Conservation (phyloP, 345 rosid species). For the Camelina sativa region DNA sequence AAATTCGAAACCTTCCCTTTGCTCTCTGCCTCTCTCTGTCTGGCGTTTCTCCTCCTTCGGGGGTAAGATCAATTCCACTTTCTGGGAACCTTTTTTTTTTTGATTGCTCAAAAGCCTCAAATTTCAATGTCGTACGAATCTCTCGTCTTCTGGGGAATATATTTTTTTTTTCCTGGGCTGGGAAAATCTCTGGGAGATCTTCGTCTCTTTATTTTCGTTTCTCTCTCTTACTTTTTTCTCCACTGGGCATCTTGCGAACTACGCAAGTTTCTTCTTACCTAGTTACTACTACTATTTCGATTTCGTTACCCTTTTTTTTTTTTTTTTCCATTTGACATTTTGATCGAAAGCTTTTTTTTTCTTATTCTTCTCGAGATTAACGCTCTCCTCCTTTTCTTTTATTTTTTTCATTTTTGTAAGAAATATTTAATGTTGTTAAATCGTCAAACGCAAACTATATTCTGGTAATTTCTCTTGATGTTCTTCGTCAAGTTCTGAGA, state of each 20-base stretch:
- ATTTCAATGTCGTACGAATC: background rate
- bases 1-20: slow-evolving; percentile 34
- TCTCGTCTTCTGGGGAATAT: slow-evolving; percentile 16
- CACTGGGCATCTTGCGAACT: slow-evolving; percentile 37
- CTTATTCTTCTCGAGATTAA: slow-evolving; percentile 1
- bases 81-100: background rate
- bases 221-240: slow-evolving; percentile 38
- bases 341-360: slow-evolving; percentile 23
- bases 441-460: background rate
- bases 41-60: slow-evolving; percentile 44
- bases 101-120: background rate
- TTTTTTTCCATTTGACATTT: slow-evolving; percentile 9
- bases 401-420: background rate
- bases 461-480: slow-evolving; percentile 30
- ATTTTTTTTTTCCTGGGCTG: background rate
- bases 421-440: slow-evolving; percentile 5
- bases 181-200: slow-evolving; percentile 1
- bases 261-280: slow-evolving; percentile 37
- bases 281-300: background rate
- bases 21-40: background rate
- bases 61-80: slow-evolving; percentile 36
- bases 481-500: background rate
- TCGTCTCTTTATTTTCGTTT: background rate
- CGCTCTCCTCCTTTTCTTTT: background rate
- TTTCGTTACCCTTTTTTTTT: slow-evolving; percentile 20